Base-by-base conservation (phyloP, 2,329 filamentous ascomycete species). In the Verticillium klebahnii region DNA sequence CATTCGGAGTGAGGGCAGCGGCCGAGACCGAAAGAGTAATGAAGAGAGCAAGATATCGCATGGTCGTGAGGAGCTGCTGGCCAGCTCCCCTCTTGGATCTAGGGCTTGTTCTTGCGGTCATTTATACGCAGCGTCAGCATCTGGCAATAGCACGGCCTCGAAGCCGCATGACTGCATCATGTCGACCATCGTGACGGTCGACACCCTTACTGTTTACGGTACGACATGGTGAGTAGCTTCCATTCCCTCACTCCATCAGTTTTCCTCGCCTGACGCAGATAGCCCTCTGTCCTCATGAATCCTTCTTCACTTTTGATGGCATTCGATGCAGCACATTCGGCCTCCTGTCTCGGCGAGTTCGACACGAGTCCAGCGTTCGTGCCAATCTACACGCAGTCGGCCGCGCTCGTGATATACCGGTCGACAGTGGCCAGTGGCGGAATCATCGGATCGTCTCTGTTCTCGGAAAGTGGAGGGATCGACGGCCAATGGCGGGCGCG, bases 31-130 rank as follows among this genome's bases (percentile, higher is more conserved):
- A 54, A 11, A 50, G 62, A 58, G 12, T 56, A 3, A 60, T 65
- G 7, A 66, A 25, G n/a, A 59, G 32, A 45, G 56, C 40, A 34
- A 66, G 31, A 23, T 63, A 62, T 56, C 60, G 61, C 64, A 64
- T 65, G 34, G 15, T 54, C 25, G 57, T 32, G 12, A 55, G 11
- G 19, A 2, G 17, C 19, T 52, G 45, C 45, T 52, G n/a, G 8
- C 3, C 45, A 23, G 4, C 8, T 25, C 19, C 3, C 5, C 23
- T 25, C 3, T 5, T 25, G 34, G 4, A 29, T 29, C 29, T 29
- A 29, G 29, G 29, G 29, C 5, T 29, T 4, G 29, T 29, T 4
- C 29, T 29, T 29, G 5, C 29, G 5, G 5, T 29, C 29, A 29
- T 52, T 52, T 52, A 52, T 52, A 52, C 37, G 19, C 11, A 25